Evolutionary conservation across 2,329 filamentous ascomycete genomes (phyloP).

Genomic region (Fusarium pininemorale): DNA sequence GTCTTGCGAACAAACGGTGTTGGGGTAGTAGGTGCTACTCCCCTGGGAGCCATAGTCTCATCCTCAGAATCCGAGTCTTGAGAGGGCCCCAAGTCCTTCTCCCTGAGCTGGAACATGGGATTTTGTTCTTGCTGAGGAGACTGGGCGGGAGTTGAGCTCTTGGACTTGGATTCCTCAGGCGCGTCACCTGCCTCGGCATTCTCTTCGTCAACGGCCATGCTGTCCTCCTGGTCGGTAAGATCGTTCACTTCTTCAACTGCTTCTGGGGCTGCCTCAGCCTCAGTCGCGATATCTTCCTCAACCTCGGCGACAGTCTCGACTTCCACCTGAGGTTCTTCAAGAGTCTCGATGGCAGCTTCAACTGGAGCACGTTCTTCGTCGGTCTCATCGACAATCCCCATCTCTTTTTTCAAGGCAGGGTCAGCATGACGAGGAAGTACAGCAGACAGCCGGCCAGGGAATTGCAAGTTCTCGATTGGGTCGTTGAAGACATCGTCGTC

Average conservation of each 20-base stretch:
- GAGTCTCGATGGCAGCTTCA: neutral
- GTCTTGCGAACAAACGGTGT: slow-evolving; percentile 45
- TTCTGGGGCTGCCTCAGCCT: neutral
- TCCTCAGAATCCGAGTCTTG: slow-evolving; percentile 61
- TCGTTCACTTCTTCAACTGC: slow-evolving; percentile 22
- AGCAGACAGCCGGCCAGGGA: slow-evolving; percentile 57
- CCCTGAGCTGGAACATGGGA: slow-evolving; percentile 52
- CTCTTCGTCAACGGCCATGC: slow-evolving; percentile 40
- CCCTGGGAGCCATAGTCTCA: slow-evolving; percentile 50
- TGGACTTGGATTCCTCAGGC: slow-evolving; percentile 4
- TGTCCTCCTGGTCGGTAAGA: slow-evolving; percentile 29
- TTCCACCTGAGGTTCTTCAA: slow-evolving; percentile 1
- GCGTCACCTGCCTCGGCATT: slow-evolving; percentile 17
- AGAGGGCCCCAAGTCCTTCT: slow-evolving; percentile 58
- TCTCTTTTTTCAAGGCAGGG: slow-evolving; percentile 48
- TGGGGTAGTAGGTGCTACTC: slow-evolving; percentile 54
- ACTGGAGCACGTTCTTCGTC: slow-evolving; percentile 4
- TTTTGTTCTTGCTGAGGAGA: slow-evolving; percentile 32
- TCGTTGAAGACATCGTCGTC: slow-evolving; percentile 48
- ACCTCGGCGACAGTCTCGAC: neutral
- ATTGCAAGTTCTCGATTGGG: slow-evolving; percentile 49
- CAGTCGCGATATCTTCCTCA: neutral
- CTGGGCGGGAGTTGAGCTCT: slow-evolving; percentile 8
- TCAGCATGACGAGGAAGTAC: slow-evolving; percentile 56
- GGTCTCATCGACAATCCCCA: slow-evolving; percentile 45